These are phyloP conservation scores for Suillus hirtellus DNA, from an alignment of 768 basidiomycete species.

Conservation along the genomic window DNA sequence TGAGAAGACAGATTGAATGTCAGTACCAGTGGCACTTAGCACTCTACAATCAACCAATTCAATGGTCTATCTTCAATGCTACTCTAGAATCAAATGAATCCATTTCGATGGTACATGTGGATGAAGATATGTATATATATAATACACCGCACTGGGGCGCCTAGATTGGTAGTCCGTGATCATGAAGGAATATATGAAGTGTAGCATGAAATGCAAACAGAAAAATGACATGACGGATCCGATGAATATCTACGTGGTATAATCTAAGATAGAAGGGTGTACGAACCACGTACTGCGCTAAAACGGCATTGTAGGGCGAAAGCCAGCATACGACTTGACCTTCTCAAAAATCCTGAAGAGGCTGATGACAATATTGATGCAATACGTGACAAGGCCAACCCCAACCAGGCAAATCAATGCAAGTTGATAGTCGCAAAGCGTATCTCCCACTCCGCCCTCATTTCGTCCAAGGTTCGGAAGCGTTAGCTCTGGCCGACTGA, in stretches of 20 bases:
- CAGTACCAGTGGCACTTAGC: not conserved
- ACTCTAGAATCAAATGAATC: no score
- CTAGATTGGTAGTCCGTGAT: not conserved
- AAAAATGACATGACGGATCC: not conserved
- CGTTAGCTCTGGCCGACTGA: conserved; percentile 44
- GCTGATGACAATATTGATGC: conserved; percentile 81
- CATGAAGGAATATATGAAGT: not conserved
- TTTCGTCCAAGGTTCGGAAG: conserved; percentile 36
- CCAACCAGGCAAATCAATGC: conserved; percentile 78
- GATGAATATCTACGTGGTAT: not conserved
- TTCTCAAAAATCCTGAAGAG: conserved; percentile 88
- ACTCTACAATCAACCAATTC: not conserved
- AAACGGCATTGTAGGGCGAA: conserved; percentile 17
- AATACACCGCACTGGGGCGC: not conserved
- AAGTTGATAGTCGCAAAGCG: conserved; percentile 74
- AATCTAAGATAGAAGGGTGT: not conserved
- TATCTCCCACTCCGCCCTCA: conserved; percentile 51
- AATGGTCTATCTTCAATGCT: not conserved
- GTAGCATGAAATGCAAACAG: not conserved
- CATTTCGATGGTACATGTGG: not conserved
- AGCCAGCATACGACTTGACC: conserved; percentile 68
- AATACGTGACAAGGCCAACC: conserved; percentile 76
- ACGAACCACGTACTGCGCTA: not conserved
- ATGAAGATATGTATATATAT: not conserved
- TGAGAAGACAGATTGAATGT: not conserved